Conservation (phyloP, 208 protist species). For the Crithidia bombi region DNA sequence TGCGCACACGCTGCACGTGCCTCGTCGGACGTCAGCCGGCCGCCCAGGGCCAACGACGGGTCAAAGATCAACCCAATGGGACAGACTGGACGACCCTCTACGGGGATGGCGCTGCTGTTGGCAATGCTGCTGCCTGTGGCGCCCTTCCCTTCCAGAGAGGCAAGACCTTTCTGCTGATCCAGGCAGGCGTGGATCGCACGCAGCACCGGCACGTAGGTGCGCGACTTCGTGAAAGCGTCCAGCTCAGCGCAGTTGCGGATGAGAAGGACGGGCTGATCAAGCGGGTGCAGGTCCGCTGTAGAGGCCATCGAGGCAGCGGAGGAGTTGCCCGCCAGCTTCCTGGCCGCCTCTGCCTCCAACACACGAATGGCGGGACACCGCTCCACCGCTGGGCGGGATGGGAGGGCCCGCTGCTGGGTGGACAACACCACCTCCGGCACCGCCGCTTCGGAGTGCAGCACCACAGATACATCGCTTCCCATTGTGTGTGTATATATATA, state of each 20-base stretch:
- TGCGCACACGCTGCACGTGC: constrained; percentile 7
- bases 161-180: not conserved
- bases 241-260: constrained; percentile 22
- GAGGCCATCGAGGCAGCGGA: constrained; percentile 2
- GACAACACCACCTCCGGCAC: constrained; percentile 18
- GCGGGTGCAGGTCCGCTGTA: not conserved
- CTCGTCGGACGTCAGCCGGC: constrained; percentile 13
- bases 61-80: constrained; percentile 26
- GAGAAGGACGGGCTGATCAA: constrained; percentile 19
- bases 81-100: not conserved
- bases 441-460: constrained; percentile 20
- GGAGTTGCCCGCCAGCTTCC: not conserved
- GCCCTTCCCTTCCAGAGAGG: not conserved
- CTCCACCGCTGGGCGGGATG: constrained; percentile 1
- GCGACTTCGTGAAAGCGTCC: constrained; percentile 19
- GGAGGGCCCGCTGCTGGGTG: constrained; percentile 4
- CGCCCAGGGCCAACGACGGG: constrained; percentile 13
- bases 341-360: constrained; percentile 4
- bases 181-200: constrained; percentile 17
- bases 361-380: constrained; percentile 23
- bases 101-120: not conserved
- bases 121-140: not conserved
- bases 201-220: constrained; percentile 17
- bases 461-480: constrained; percentile 29
- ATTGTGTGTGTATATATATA: constrained; percentile 12